Percentiles rank a stretch among this genome's conserved stretches.
Conservation (phyloP, 176 grass and related monocot genomes). For the Bolboschoenus planiculmis region DNA sequence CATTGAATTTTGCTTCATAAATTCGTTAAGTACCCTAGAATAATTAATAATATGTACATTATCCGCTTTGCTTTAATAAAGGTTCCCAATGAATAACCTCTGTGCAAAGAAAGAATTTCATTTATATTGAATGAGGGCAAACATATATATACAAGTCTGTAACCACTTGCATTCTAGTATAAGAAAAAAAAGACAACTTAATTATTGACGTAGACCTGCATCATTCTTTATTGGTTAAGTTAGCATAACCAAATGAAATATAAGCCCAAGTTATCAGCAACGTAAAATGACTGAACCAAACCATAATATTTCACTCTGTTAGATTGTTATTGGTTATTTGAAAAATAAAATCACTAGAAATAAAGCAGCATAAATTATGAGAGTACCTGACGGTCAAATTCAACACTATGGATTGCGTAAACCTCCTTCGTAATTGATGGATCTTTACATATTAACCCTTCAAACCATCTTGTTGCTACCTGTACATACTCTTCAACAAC, state of each 20-base stretch:
- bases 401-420: conserved; percentile 66
- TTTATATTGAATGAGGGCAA: neutral
- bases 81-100: neutral
- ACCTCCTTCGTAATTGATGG: conserved; percentile 81
- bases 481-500: conserved; percentile 47
- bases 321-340: neutral
- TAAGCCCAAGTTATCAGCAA: neutral
- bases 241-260: neutral
- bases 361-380: neutral
- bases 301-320: neutral
- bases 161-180: neutral
- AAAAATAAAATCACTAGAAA: neutral
- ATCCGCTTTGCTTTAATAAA: neutral
- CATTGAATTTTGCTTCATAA: neutral
- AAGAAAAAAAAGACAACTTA: neutral
- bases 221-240: neutral
- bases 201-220: neutral
- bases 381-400: conserved; percentile 90
- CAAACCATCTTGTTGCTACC: conserved; percentile 69
- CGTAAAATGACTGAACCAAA: neutral
- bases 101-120: neutral
- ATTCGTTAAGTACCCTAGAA: neutral
- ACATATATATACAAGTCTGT: neutral
- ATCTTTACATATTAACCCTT: conserved; percentile 66
- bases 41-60: neutral